Conservation (phyloP, 2,329 filamentous ascomycete genomes). For the Colletotrichum chlorophyti region DNA sequence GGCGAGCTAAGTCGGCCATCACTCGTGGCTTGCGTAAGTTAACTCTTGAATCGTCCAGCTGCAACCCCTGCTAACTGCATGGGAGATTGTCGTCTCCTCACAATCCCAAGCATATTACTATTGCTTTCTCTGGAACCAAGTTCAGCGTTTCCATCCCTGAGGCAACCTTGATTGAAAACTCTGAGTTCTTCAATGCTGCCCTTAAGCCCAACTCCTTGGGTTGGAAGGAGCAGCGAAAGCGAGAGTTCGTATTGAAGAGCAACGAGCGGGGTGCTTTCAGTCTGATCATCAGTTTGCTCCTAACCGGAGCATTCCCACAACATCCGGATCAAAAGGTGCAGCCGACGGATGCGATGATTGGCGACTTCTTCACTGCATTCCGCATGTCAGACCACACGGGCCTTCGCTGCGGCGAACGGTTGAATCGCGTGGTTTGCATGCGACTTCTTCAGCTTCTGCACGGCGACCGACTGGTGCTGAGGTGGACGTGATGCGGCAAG, state of each 20-base stretch:
- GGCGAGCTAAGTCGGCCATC: background rate
- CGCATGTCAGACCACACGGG: background rate
- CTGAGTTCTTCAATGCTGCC: background rate
- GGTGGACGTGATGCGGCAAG: background rate
- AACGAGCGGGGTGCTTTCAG: background rate
- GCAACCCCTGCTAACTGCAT: background rate
- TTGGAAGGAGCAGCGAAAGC: background rate
- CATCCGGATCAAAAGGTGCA: background rate
- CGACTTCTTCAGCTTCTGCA: conserved; percentile 15
- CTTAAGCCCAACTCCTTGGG: background rate
- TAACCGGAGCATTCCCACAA: conserved; percentile 4
- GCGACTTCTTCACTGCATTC: conserved; percentile 3
- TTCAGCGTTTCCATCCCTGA: background rate
- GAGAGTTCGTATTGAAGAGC: background rate
- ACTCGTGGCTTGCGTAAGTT: conserved; percentile 14
- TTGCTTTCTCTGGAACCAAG: background rate
- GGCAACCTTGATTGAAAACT: conserved; percentile 1
- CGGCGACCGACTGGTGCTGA: conserved; percentile 1
- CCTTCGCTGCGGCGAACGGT: background rate
- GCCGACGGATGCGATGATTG: background rate
- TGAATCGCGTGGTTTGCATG: background rate
- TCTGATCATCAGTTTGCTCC: conserved; percentile 8
- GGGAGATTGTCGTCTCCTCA: conserved; percentile 12
- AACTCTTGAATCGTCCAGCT: background rate
- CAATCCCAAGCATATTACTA: conserved; percentile 7